These are phyloP conservation scores for Platanus orientalis DNA, from an alignment of 164 flowering plant species.

Conservation along the genomic window DNA sequence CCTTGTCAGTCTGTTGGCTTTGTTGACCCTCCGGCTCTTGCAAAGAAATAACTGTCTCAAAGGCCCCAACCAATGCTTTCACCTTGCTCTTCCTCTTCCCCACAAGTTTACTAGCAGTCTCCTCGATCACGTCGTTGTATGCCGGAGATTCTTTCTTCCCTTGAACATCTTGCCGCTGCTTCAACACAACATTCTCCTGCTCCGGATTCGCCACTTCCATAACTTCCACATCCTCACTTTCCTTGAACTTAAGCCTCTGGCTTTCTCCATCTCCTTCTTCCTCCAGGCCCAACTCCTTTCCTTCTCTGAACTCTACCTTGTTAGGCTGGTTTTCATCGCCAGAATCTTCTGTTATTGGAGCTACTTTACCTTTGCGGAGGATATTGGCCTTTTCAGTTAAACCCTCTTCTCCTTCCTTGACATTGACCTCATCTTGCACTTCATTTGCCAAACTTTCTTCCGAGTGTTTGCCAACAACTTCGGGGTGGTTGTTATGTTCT, in stretches of 20 bases:
- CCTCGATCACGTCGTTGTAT: conserved; percentile 61
- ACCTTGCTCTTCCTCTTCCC: conserved; percentile 62
- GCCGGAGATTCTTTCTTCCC: conserved; percentile 37
- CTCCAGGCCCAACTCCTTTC: conserved; percentile 7
- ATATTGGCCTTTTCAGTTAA: background rate
- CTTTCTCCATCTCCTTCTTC: conserved; percentile 11
- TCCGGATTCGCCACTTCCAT: conserved; percentile 8
- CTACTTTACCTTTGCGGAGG: background rate
- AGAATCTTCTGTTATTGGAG: background rate
- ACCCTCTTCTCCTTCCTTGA: background rate
- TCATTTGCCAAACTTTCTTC: background rate
- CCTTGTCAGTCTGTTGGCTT: too few relatives aligned
- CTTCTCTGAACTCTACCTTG: conserved; percentile 10
- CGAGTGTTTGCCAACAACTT: background rate
- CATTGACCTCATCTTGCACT: background rate
- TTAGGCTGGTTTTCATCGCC: conserved; percentile 2
- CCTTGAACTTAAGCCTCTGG: conserved; percentile 13
- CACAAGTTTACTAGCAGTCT: conserved; percentile 50
- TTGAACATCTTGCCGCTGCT: conserved; percentile 19
- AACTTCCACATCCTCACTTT: conserved; percentile 8
- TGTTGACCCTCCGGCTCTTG: conserved; percentile 20
- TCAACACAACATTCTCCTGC: conserved; percentile 13
- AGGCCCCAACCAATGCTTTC: conserved; percentile 60
- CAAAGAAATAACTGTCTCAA: conserved; percentile 54
- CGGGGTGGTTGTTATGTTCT: background rate